Percentiles rank a stretch among this genome's conserved stretches.
These are phyloP conservation scores for Phytophthora fragariaefolia DNA, from an alignment of 352 stramenopile genomes.

Conservation along the genomic window DNA sequence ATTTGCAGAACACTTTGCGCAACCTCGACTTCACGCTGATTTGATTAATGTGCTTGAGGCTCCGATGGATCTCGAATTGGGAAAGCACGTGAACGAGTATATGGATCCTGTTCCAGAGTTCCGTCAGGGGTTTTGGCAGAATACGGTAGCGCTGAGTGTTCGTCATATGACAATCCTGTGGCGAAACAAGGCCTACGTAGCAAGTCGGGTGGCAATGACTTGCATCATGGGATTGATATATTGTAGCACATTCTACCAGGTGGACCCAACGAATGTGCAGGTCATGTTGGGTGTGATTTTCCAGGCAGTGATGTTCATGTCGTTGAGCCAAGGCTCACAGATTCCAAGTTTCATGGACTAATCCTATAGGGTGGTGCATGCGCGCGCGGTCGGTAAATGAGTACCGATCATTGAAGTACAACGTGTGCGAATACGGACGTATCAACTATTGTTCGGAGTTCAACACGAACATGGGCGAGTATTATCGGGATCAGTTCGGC, in stretches of 20 bases:
- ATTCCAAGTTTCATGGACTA: conserved; percentile 22
- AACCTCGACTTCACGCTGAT: conserved; percentile 32
- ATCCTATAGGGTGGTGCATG: conserved; percentile 59
- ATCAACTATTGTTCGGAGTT: conserved; percentile 45
- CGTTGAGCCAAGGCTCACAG: conserved; percentile 19
- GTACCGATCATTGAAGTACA: conserved; percentile 41
- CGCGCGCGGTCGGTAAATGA: conserved; percentile 54
- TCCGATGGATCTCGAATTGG: conserved; percentile 24
- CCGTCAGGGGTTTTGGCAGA: conserved; percentile 22
- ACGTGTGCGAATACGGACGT: conserved; percentile 40
- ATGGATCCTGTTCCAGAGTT: conserved; percentile 31
- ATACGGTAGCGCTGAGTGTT: conserved; percentile 20
- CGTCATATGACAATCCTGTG: conserved; percentile 61
- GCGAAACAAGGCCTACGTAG: conserved; percentile 35
- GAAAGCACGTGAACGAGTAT: conserved; percentile 29
- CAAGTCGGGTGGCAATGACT: conserved; percentile 27
- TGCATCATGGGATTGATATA: conserved; percentile 22
- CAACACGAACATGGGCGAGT: conserved; percentile 44
- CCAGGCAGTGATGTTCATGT: conserved; percentile 23
- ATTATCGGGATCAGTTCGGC: conserved; percentile 46
- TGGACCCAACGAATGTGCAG: conserved; percentile 18
- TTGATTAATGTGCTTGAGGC: conserved; percentile 23
- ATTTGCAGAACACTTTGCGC: conserved; percentile 42
- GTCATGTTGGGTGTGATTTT: conserved; percentile 26
- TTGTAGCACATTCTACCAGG: conserved; percentile 14